Evolutionary conservation across 2,329 filamentous ascomycete species (phyloP), one percentile per base, ranked within the genome.

Genomic region (Periconia sp.): DNA sequence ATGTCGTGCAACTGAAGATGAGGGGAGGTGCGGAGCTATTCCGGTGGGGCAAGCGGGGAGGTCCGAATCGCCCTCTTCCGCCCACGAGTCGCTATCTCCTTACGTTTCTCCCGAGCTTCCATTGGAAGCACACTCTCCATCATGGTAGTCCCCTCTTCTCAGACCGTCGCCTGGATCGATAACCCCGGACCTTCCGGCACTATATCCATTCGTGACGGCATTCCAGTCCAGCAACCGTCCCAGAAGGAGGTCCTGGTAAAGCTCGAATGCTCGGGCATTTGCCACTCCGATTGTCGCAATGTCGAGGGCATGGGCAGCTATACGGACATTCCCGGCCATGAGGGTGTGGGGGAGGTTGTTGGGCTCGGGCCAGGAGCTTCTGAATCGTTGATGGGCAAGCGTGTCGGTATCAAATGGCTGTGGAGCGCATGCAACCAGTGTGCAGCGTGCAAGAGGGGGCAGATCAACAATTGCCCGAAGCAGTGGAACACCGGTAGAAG

Each of bases 211-310:
- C 57, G 66, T 21, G 43, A 64, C 17, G 66, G 63, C 21, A 56
- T 68, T 4, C 57, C 65, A 3, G 62, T 77, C 2, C 69, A 74
- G 13, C 50, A 52, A 5, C 73, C 73, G 0, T 52, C 52, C 4
- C 47, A 67, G 1, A 66, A 71, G 4, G 72, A 77, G 41, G 45
- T 77, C n/a, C 65, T 77, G 11, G 65, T 77, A 26, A 76, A 77
- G 44, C 60, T 77, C 8, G 74, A 77, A 47, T 76, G 61, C 52
- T 75, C 72, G 0, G 74, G 74, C 0, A 71, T 77, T 17, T 77
- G 74, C 37, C 74, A 77, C 57, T 76, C 73, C 1, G 75, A 77
- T 56, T 70, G 75, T 41, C 71, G 71, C 44, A 76, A 74, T 46
- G 69, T 77, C 5, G 66, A 67, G 9, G 71, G 70, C 6, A 73